A percentile compares a stretch with the other conserved stretches of the same genome.
Conservation (phyloP, 805 yeast genomes). For the Metschnikowia orientalis region DNA sequence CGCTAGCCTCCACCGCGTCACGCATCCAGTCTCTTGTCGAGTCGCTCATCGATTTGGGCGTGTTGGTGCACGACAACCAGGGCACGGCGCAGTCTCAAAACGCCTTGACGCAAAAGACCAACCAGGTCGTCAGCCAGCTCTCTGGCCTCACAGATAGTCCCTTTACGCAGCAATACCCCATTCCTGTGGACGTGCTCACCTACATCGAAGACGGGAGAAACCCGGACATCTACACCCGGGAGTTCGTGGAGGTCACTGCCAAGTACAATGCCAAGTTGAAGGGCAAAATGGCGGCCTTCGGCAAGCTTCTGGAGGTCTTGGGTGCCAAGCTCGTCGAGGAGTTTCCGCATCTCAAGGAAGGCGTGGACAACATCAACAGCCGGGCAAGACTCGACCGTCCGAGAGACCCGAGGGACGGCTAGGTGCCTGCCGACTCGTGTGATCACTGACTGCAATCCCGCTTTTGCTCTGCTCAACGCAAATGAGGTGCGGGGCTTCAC, state of each 20-base stretch:
- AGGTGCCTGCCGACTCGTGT: too few relatives aligned
- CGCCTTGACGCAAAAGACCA: slow-evolving; percentile 38
- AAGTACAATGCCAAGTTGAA: slow-evolving; percentile 82
- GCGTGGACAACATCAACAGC: slow-evolving; percentile 52
- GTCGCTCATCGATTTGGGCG: slow-evolving; percentile 83
- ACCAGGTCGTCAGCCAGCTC: slow-evolving; percentile 39
- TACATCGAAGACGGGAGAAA: slow-evolving; percentile 96
- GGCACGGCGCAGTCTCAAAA: slow-evolving; percentile 76
- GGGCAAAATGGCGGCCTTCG: slow-evolving; percentile 75
- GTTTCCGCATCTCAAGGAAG: slow-evolving; percentile 67
- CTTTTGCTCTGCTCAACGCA: too few relatives aligned
- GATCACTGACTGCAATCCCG: too few relatives aligned
- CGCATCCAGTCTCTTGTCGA: slow-evolving; percentile 45
- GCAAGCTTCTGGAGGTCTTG: slow-evolving; percentile 56
- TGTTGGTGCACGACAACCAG: slow-evolving; percentile 87
- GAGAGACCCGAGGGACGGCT: too few relatives aligned
- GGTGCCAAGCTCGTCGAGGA: slow-evolving; percentile 68
- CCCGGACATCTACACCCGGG: slow-evolving; percentile 95
- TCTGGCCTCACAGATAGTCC: slow-evolving; percentile 32
- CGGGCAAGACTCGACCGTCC: too few relatives aligned
- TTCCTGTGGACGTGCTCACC: slow-evolving; percentile 81
- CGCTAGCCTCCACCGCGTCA: slow-evolving; percentile 27
- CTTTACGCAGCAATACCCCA: slow-evolving; percentile 36
- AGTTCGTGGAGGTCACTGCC: slow-evolving; percentile 90
- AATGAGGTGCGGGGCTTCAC: too few relatives aligned